Evolutionary conservation across 768 basidiomycete species (phyloP), one percentile per base, ranked within the genome.

Genomic region (Coprinopsis cinerea): DNA sequence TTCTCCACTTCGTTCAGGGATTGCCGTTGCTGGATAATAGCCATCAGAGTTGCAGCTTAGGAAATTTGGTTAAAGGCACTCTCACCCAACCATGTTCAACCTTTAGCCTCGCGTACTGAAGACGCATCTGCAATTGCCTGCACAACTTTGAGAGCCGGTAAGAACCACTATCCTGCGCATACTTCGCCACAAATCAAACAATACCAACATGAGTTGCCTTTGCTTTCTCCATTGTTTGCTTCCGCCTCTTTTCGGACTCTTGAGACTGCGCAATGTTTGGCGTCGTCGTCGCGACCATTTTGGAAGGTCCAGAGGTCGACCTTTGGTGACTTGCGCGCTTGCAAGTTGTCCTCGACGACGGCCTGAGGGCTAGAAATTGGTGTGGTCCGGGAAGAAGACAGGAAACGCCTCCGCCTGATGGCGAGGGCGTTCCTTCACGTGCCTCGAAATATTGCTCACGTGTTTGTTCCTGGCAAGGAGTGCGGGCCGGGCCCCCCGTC

Each of bases 1-100:
- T 88, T 88, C 63, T 89, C 87, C 4, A 89, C 87, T 66, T 89
- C 87, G 58, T 85, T 87, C 46, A 89, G 65, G 40, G 75, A 86
- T 64, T 89, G 86, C 51, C 80, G 77, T 81, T 86, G 83, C 85
- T 87, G 59, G 13, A 49, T 30, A 26, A 40, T n/a, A n/a, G n/a
- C n/a, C n/a, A 51, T 43, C 30, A 20, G 26, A 23, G 40, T 47
- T 25, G 48, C 22, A 28, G 3, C 28, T 44, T n/a, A 32, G 9
- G 28, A 39, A 26, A 44, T 49, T 56, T 32, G 24, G 20, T 11
- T 22, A 11, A 2, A 20, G 18, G 40, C 28, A 9, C 28, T 69
- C 81, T 35, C 61, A 87, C 86, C 87, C 87, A 89, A 37, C 87
- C 86, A 61, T 87, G 76, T 55, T 89, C 85, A 43, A 89, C 86